Base-by-base conservation (phyloP, 2,329 filamentous ascomycete genomes). In the Chaetomiaceae sp. region DNA sequence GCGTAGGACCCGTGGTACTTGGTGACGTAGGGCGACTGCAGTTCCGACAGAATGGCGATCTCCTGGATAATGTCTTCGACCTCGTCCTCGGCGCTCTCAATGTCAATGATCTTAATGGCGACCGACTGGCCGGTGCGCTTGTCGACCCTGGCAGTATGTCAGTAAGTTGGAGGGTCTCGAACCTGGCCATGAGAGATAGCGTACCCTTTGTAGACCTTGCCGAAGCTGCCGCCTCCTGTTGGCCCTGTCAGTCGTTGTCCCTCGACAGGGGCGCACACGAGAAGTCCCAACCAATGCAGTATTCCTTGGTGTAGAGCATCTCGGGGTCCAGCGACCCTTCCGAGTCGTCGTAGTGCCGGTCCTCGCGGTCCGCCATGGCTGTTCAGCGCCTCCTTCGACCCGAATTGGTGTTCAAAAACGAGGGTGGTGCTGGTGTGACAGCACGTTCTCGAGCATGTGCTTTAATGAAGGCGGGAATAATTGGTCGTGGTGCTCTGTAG, bases 61-160 rank as follows among this genome's bases (percentile, higher is more conserved):
- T 99, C 94, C 70, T 96, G 91, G 69, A 97, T 96, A 65, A 99
- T 99, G 73, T 99, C 94, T 75, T 97, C 94, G 63, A 99, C 92
- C 74, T 99, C 94, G 71, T 99, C 94, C 73, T 99, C 94, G 66
- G 94, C 94, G 74, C 94, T 96, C 73, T 99, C 94, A 61, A 99
- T 94, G 66, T 99, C 94, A 69, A 99, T 97, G 65, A 99, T 81
- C 73, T 99, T 99, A 77, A 99, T 99, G 25, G 94, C 94, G 47
- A 99, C 94, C 12, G 92, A 87, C 66, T 95, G 88, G 34, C 94
- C 94, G 17, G 88, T 95, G 47, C 89, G 84, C 68, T 94, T 95
- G 74, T 97, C 92, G 61, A 97, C 89, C 55, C 88, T 94, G 63
- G 17, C n/a, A 5, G 5, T 9, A 34, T 22, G 57, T 65, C 53